phyloP scores from a whole-genome alignment of 345 rosid species.

The Arabis alpina region DNA sequence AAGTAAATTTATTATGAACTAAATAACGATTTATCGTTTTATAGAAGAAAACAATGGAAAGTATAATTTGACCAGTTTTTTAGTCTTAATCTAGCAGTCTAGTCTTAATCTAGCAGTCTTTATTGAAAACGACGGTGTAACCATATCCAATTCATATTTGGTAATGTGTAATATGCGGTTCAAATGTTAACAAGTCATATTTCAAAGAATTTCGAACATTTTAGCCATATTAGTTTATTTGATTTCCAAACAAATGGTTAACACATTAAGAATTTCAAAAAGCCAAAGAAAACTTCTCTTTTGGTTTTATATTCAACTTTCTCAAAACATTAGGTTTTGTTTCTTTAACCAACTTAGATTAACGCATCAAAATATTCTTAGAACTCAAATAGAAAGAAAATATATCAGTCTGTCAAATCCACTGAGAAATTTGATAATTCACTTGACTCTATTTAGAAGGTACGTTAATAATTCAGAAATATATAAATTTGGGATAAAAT shows the following conservation, averaged over 20 bases:
- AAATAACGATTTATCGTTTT: no score
- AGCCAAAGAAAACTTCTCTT: background rate
- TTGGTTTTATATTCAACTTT: background rate
- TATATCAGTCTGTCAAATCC: slow-evolving; percentile 6
- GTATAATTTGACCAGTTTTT: background rate
- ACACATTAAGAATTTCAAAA: slow-evolving; percentile 15
- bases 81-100: slow-evolving; percentile 3
- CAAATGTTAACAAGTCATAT: background rate
- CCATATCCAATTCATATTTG: slow-evolving; percentile 7
- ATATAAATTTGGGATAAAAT: background rate
- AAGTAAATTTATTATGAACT: no score
- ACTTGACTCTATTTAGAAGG: slow-evolving; percentile 22
- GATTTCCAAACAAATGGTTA: slow-evolving; percentile 3
- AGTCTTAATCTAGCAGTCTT: slow-evolving; percentile 2
- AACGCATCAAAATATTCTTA: background rate
- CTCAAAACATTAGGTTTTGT: background rate
- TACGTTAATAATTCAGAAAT: background rate
- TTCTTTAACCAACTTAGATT: background rate
- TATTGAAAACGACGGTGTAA: background rate
- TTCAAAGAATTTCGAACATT: background rate
- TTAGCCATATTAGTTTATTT: slow-evolving; percentile 4
- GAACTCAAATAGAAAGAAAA: slow-evolving; percentile 16
- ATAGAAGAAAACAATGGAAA: no score
- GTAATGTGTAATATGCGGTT: background rate
- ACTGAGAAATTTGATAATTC: slow-evolving; percentile 10